Evolutionary conservation across 352 stramenopile genomes (phyloP), one percentile per base, ranked within the genome.

Genomic region (Globisporangium viniferum): DNA sequence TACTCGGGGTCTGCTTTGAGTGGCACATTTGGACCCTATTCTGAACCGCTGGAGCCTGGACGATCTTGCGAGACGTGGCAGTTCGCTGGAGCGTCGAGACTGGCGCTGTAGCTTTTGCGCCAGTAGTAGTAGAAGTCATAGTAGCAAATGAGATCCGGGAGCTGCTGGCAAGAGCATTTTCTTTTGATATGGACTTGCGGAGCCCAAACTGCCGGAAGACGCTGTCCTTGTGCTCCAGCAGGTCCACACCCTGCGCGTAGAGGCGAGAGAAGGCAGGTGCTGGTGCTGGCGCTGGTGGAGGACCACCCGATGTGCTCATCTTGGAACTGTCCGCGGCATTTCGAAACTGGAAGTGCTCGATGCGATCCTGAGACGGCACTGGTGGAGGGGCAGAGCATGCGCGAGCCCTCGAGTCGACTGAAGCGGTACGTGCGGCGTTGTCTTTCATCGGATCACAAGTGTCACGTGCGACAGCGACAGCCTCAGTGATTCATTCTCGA

Each of bases 181-280:
- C 53, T 4, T 10, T 41, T 3, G 22, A 22, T 22, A 22, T 27
- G 20, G 63, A 56, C 36, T 75, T 78, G 72, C 74, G 62, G 2
- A 89, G 68, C 1, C 84, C 82, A 62, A 90, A 93, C 46, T 86
- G 75, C 49, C 75, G 75, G 49, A 81, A 89, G 2, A 93, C 72
- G 6, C 76, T 72, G 60, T 89, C 72, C 62, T 89, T 90, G 71
- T 91, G 78, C 33, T 81, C 71, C 31, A 79, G 71, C n/a, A 82
- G 62, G 49, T 83, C 76, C 54, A 80, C 76, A 20, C 74, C 84
- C 56, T 91, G 81, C 0, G 78, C 72, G 61, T 91, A 93, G 46
- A 93, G 67, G 12, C 84, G 74, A 27, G 80, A 72, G 66, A 80
- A 86, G 22, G 78, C 75, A 1, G 71, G 73, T 12, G 70, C 18